phyloP scores from a whole-genome alignment of 2,329 filamentous ascomycete species.

The Chaetomiaceae sp. region DNA sequence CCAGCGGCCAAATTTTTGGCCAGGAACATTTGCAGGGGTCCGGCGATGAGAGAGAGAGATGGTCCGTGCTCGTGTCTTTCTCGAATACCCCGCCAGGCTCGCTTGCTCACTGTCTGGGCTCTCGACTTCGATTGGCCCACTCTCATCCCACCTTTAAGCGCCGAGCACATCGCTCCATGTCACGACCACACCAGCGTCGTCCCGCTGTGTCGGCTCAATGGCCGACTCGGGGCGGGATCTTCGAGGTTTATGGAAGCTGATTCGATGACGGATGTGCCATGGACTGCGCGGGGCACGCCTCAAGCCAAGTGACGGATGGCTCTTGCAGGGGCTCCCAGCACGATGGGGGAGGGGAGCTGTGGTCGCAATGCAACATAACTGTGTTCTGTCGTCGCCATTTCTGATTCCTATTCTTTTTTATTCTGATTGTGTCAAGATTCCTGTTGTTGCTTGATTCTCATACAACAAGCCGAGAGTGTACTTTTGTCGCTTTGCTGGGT shows the following conservation, averaged over 20 bases:
- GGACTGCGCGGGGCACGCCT: constrained; percentile 10
- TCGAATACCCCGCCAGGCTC: constrained; percentile 14
- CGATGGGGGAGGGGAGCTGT: too few species aligned
- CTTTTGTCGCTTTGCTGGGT: too few species aligned
- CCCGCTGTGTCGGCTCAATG: constrained; percentile 6
- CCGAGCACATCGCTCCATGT: constrained; percentile 17
- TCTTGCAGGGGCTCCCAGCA: constrained; percentile 4
- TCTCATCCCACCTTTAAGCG: constrained; percentile 25
- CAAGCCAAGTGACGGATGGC: constrained; percentile 15
- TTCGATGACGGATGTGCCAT: constrained; percentile 14
- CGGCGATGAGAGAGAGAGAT: not conserved
- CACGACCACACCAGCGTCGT: constrained; percentile 5
- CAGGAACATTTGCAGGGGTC: constrained; percentile 9
- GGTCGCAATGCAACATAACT: constrained; percentile 7
- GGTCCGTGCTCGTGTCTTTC: constrained; percentile 6
- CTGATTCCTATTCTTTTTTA: not conserved
- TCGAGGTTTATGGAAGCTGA: constrained; percentile 12
- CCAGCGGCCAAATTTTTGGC: constrained; percentile 16
- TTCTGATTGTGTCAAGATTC: not conserved
- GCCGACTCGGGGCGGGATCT: constrained; percentile 12
- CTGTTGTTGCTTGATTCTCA: not conserved
- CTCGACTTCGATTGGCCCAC: constrained; percentile 16
- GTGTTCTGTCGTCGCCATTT: constrained; percentile 3
- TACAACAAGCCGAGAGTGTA: too few species aligned
- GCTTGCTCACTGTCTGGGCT: not conserved